phyloP scores from a whole-genome alignment of 148 eudicot genomes.

The Beta vulgaris region DNA sequence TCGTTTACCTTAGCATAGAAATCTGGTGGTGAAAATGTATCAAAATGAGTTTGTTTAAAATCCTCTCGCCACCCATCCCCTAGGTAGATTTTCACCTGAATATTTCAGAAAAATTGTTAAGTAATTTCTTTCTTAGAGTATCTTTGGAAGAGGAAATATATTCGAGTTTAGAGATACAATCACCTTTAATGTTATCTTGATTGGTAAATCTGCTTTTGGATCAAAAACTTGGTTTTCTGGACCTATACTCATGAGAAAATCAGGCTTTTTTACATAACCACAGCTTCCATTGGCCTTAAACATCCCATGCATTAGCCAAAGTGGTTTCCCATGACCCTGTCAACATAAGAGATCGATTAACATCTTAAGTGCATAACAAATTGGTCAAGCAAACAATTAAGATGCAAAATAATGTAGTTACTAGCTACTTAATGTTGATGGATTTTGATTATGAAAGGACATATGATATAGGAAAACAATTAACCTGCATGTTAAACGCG shows the following conservation, averaged over 20 bases:
- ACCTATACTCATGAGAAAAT: constrained; percentile 39
- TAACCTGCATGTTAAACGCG: constrained; percentile 96
- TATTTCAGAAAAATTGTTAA: constrained; percentile 9
- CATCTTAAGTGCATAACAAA: not conserved
- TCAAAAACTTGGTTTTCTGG: constrained; percentile 51
- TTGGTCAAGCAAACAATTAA: not conserved
- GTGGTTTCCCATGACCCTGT: constrained; percentile 78
- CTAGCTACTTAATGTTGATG: not conserved
- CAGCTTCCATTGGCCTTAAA: constrained; percentile 76
- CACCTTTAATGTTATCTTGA: constrained; percentile 67
- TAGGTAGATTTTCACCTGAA: constrained; percentile 74
- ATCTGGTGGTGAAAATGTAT: constrained; percentile 77
- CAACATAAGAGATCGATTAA: not conserved
- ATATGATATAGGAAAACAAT: not conserved
- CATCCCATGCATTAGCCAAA: constrained; percentile 92
- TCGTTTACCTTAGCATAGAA: constrained; percentile 68
- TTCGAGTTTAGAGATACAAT: not conserved
- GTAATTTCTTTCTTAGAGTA: not conserved
- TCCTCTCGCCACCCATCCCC: constrained; percentile 93
- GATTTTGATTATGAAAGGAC: not conserved
- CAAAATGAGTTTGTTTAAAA: constrained; percentile 82
- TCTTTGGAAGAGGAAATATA: too few relatives aligned
- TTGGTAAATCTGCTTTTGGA: constrained; percentile 52
- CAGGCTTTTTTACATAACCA: constrained; percentile 83
- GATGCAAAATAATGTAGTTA: not conserved